Evolutionary conservation across 768 basidiomycete species (phyloP).

Genomic region (Panaeolus papilionaceus): DNA sequence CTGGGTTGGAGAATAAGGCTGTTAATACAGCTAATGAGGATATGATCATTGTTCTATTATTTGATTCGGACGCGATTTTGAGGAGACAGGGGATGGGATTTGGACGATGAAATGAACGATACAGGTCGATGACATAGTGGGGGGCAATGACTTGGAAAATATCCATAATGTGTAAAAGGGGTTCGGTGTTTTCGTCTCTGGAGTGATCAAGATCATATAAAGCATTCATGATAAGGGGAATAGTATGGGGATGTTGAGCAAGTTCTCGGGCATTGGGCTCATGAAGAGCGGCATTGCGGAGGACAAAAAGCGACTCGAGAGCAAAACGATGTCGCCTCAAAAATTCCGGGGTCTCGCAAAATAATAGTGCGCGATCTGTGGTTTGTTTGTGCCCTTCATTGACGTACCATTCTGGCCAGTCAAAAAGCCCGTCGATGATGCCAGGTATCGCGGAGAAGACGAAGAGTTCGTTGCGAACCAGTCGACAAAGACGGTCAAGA

Average conservation of each 20-base stretch:
- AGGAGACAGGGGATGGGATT: slow-evolving; percentile 66
- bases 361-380: slow-evolving; percentile 52
- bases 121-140: slow-evolving; percentile 41
- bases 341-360: slow-evolving; percentile 57
- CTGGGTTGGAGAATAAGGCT: slow-evolving; percentile 63
- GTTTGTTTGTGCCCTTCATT: slow-evolving; percentile 59
- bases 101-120: slow-evolving; percentile 35
- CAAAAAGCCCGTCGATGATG: slow-evolving; percentile 82
- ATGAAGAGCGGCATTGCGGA: slow-evolving; percentile 84
- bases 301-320: slow-evolving; percentile 82
- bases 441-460: slow-evolving; percentile 75
- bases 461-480: slow-evolving; percentile 83
- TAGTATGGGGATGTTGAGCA: slow-evolving; percentile 61
- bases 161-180: slow-evolving; percentile 74
- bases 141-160: slow-evolving; percentile 68
- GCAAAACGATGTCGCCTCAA: slow-evolving; percentile 73
- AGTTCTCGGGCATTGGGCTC: slow-evolving; percentile 72
- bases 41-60: slow-evolving; percentile 80
- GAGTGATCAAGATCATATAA: slow-evolving; percentile 65
- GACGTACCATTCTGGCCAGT: slow-evolving; percentile 89
- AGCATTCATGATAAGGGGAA: slow-evolving; percentile 68
- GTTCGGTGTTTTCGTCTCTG: slow-evolving; percentile 74
- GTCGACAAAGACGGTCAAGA: slow-evolving; percentile 81
- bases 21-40: slow-evolving; percentile 66
- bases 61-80: slow-evolving; percentile 58